Base-by-base conservation (phyloP, 192 early-diverging fungal genomes). In the Umbelopsis ramanniana region DNA sequence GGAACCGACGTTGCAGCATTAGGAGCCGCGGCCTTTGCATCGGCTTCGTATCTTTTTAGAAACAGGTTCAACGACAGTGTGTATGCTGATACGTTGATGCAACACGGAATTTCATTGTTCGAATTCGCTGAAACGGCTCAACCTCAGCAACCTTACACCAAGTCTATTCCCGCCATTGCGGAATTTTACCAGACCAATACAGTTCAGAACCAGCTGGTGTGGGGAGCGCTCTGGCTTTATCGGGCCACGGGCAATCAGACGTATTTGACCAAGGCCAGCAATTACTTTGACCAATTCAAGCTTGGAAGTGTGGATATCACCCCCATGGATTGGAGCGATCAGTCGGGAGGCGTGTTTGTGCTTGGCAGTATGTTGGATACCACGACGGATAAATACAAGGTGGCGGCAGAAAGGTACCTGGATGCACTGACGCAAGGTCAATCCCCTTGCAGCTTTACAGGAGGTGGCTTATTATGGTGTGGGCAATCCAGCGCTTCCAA, bases 181-280 rank as follows among this genome's bases (percentile, higher is more conserved):
- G 79, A 75, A 38, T 81, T 76, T 37, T 89, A 89, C 52, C 46
- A 50, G 2, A 84, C 87, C 7, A 79, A 73, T 12, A 68, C 67
- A 21, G 85, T 76, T 60, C 57, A 72, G 15, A 80, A 84, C 57
- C 81, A 89, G 66, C 68, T 89, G 0, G 82, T 85, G 2, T 88
- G 72, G 79, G 87, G 78, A 46, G 86, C 87, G 22, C 75, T 84
- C 10, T 89, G 88, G 88, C 76, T 89, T 70, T 86, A 82, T 73
- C 74, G 72, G 43, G 79, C 86, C 4, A 87, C 87, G 4, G 77
- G 78, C 17, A 74, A 84, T 26, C 5, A 70, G 14, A 72, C 48
- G 10, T 89, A 88, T 63, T 67, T 79, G 54, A 46, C 73, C 21
- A 84, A 81, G 46, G 87, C 87, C 3, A 50, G 70, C 66, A 78